A percentile compares a stretch with the other conserved stretches of the same genome.
Evolutionary conservation across 106 monocot genomes (phyloP).

Genomic region (Apostasia shenzhenica): DNA sequence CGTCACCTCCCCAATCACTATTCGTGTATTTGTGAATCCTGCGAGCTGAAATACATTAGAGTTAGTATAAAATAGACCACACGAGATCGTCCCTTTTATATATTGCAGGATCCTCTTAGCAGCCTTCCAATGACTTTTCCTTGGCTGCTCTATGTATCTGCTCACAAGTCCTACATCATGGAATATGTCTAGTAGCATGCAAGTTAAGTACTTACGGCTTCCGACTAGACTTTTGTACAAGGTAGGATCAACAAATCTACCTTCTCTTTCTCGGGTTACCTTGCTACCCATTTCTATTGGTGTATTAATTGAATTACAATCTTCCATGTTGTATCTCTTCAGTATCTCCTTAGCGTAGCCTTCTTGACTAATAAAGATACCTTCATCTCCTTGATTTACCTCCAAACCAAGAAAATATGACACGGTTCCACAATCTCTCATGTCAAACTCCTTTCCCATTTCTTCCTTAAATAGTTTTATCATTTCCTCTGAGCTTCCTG

Average conservation of each 20-base stretch:
- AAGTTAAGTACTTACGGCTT: not conserved
- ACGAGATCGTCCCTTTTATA: no score
- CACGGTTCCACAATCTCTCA: not conserved
- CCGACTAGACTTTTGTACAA: not conserved
- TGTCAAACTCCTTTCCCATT: not conserved
- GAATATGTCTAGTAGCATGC: not conserved
- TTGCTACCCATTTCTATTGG: not conserved
- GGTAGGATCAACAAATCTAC: not conserved
- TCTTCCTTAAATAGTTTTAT: not conserved
- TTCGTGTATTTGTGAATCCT: no score
- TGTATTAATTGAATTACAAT: not conserved
- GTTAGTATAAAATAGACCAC: no score
- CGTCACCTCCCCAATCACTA: no score
- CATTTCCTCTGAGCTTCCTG: not conserved
- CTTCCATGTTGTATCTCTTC: not conserved
- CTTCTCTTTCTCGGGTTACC: not conserved
- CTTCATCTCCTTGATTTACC: not conserved
- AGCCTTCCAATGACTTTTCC: not conserved
- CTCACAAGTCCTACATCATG: not conserved
- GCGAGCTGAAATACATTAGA: no score
- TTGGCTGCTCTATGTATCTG: not conserved
- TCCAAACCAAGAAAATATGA: not conserved
- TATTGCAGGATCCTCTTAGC: not conserved
- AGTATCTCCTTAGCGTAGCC: not conserved
- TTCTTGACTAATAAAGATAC: not conserved